phyloP scores from a whole-genome alignment of 2,329 filamentous ascomycete genomes.

The Diaporthe vaccinii region DNA sequence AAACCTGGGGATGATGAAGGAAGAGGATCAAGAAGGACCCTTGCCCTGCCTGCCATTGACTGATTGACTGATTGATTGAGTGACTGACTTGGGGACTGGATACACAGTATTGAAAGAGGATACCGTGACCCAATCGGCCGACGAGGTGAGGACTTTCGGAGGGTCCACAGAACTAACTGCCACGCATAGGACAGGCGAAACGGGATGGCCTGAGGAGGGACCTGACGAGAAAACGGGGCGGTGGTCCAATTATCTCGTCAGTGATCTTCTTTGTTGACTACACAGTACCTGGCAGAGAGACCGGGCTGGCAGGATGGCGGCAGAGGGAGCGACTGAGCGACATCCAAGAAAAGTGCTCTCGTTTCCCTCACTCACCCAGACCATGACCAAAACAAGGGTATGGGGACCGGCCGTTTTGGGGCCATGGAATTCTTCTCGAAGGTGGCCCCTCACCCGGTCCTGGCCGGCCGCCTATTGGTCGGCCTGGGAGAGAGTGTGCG shows the following conservation, averaged over 20 bases:
- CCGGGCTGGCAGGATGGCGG: background rate
- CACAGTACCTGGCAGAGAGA: background rate
- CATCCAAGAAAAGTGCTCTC: background rate
- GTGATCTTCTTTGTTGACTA: conserved; percentile 23
- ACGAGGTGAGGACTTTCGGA: background rate
- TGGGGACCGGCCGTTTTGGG: conserved; percentile 19
- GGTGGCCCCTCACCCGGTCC: background rate
- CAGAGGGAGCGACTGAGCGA: background rate
- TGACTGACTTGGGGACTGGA: conserved; percentile 2
- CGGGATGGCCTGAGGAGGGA: background rate
- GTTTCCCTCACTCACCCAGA: background rate
- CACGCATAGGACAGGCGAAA: background rate
- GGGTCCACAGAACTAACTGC: background rate
- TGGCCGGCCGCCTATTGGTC: background rate
- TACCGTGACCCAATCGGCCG: conserved; percentile 1
- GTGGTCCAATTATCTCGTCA: conserved; percentile 26
- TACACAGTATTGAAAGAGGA: background rate
- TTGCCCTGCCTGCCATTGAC: background rate
- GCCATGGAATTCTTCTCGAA: conserved; percentile 37
- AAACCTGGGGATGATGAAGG: background rate
- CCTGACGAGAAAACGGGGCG: conserved; percentile 6
- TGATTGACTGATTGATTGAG: background rate
- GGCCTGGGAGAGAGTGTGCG: too few relatives aligned
- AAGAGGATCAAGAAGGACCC: background rate
- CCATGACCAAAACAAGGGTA: background rate